Conservation (phyloP, 768 basidiomycete species). For the Amanita phalloides region DNA sequence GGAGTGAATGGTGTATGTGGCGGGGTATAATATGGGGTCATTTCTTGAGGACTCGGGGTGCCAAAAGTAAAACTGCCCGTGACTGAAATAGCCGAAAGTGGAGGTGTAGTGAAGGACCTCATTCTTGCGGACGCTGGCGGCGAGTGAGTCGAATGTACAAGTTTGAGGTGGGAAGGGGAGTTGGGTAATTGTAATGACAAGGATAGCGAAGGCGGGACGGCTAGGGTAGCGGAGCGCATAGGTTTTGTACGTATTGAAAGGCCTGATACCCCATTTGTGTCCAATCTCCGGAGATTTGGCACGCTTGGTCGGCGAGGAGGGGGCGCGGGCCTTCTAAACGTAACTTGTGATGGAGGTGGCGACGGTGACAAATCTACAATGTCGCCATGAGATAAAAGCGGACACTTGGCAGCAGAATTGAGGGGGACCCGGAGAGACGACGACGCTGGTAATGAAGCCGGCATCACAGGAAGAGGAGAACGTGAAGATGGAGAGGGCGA, state of each 20-base stretch:
- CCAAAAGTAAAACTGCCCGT: not conserved
- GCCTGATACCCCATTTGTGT: conserved; percentile 51
- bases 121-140: conserved; percentile 41
- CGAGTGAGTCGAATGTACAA: conserved; percentile 48
- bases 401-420: conserved; percentile 7
- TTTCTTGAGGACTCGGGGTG: conserved; percentile 18
- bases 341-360: conserved; percentile 54
- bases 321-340: conserved; percentile 35
- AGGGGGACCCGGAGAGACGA: conserved; percentile 12
- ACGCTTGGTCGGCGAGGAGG: conserved; percentile 52
- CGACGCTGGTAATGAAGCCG: conserved; percentile 21
- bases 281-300: conserved; percentile 49
- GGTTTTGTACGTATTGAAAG: conserved; percentile 53
- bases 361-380: conserved; percentile 44
- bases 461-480: conserved; percentile 50
- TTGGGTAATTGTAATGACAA: conserved; percentile 23
- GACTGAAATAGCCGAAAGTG: not conserved
- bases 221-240: conserved; percentile 45
- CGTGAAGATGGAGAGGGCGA: conserved; percentile 24
- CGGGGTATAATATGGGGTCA: conserved; percentile 42
- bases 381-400: conserved; percentile 8
- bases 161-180: conserved; percentile 53
- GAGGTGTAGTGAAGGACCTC: conserved; percentile 5
- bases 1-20: conserved; percentile 44
- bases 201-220: conserved; percentile 36